Evolutionary conservation across 1,139 yeast species (phyloP), one percentile per base, ranked within the genome.

Genomic region (Magnusiomyces fungicola): DNA sequence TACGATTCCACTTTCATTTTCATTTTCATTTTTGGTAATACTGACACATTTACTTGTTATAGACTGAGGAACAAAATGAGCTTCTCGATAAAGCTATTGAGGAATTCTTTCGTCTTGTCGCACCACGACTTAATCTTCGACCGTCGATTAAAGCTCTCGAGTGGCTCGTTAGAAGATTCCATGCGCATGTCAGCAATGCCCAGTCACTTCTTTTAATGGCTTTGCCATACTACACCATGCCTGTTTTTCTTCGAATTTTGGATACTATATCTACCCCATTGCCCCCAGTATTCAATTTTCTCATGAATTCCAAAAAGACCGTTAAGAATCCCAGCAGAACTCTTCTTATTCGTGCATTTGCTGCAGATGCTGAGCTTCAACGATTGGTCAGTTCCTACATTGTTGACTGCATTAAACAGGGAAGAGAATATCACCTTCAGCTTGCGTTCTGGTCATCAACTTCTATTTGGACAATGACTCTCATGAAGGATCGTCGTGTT

Each of bases 81-180:
- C 79, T 80, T 55, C 72, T 94, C 53, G 81, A 89, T 63, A 75
- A 74, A 52, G 89, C 92, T 37, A 78, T 92, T 48, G 78, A 79
- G 53, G 82, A 83, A 18, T 92, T 87, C 61, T 70, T 92, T 54
- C 74, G 82, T 48, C 72, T 90, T 56, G 72, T 81, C n/a, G 83
- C 95, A 2, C 87, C 88, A 2, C 76, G 79, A 60, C 80, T 92
- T 74, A 77, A 79, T 55, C 70, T 89, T 48, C 76, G 81, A 29
- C 87, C 95, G 16, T 78, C 96, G 1, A 65, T 88, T 47, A 83
- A 82, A 60, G 94, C 97, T 10, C 73, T 88, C 12, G 99, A 92
- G 70, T 92, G 98, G 98, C 78, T 92, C 37, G 83, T 92, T 24
- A 83, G 98, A 69, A 77, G 97, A 59, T 94, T 90, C 65, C 88